These are phyloP conservation scores for Coemansia sp. DNA, from an alignment of 192 early-diverging fungal species.

Conservation along the genomic window DNA sequence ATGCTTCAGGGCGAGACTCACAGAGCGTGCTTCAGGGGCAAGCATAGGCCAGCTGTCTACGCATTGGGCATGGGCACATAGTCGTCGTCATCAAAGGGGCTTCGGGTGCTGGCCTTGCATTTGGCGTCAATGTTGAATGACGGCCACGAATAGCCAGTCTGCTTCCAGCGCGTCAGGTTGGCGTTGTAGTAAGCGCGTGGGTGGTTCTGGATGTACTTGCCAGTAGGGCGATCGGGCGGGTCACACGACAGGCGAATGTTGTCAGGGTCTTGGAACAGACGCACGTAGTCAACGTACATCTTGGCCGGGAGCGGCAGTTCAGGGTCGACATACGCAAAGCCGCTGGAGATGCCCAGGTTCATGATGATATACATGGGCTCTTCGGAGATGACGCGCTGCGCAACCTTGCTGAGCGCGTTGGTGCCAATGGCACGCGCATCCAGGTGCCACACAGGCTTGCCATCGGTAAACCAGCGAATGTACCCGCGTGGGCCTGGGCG, in stretches of 20 bases:
- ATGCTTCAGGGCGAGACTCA: no score
- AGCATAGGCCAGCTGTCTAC: not conserved
- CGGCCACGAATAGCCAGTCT: slow-evolving; percentile 49
- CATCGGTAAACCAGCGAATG: slow-evolving; percentile 46
- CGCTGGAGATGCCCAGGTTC: slow-evolving; percentile 53
- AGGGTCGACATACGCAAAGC: slow-evolving; percentile 50
- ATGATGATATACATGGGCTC: slow-evolving; percentile 65
- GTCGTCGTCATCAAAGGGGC: slow-evolving; percentile 29
- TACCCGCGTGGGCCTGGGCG: slow-evolving; percentile 48
- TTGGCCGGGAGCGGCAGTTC: slow-evolving; percentile 47
- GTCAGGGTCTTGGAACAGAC: slow-evolving; percentile 57
- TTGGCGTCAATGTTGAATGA: slow-evolving; percentile 49
- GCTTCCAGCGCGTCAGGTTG: slow-evolving; percentile 51
- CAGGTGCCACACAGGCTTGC: slow-evolving; percentile 48
- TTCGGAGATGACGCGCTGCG: slow-evolving; percentile 51
- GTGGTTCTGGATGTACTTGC: slow-evolving; percentile 57
- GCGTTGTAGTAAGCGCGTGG: slow-evolving; percentile 57
- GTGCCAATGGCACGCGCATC: slow-evolving; percentile 44
- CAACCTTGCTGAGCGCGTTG: slow-evolving; percentile 46
- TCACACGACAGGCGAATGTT: slow-evolving; percentile 58
- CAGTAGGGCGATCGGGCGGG: slow-evolving; percentile 55
- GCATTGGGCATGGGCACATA: slow-evolving; percentile 36
- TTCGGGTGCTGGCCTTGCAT: slow-evolving; percentile 36
- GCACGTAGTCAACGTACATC: slow-evolving; percentile 60
- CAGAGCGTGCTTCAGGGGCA: no score